Percentiles rank a stretch among this genome's conserved stretches.
phyloP scores from a whole-genome alignment of 2,329 filamentous ascomycete genomes.

The Leptosphaerulina australis region DNA sequence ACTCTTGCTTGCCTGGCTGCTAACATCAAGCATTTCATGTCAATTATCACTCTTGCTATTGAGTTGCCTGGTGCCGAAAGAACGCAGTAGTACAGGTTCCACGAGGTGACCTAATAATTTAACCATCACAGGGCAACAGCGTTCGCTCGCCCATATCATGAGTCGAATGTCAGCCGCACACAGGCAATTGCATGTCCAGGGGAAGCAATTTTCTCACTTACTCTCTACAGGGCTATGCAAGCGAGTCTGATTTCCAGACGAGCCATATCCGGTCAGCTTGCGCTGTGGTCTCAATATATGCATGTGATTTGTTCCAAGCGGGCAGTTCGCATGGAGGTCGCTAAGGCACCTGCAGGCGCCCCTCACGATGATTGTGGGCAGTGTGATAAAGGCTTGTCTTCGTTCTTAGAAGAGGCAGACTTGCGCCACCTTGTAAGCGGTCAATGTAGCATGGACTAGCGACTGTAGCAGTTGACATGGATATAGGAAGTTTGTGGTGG shows the following conservation, averaged over 20 bases:
- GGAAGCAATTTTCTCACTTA: neutral
- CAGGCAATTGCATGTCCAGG: neutral
- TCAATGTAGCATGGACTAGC: neutral
- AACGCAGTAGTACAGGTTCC: too few relatives aligned
- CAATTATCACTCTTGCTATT: too few relatives aligned
- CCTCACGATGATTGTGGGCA: slow-evolving; percentile 1
- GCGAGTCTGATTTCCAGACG: neutral
- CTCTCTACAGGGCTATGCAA: slow-evolving; percentile 8
- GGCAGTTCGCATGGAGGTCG: slow-evolving; percentile 13
- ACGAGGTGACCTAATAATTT: too few relatives aligned
- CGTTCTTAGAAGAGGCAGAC: neutral
- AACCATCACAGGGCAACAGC: neutral
- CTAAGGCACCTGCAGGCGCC: slow-evolving; percentile 4
- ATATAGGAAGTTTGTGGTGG: neutral
- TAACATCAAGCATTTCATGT: too few relatives aligned
- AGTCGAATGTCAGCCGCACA: slow-evolving; percentile 9
- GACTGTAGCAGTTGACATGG: neutral
- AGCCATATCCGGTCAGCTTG: slow-evolving; percentile 13
- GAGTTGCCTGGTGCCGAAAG: too few relatives aligned
- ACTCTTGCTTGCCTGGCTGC: too few relatives aligned
- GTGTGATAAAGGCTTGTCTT: slow-evolving; percentile 1
- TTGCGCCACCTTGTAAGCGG: neutral
- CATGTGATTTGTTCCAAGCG: slow-evolving; percentile 15
- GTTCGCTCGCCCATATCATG: neutral
- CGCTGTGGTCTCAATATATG: neutral